Base-by-base conservation (phyloP, 1,139 yeast species). In the Hansenula lynferdii region DNA sequence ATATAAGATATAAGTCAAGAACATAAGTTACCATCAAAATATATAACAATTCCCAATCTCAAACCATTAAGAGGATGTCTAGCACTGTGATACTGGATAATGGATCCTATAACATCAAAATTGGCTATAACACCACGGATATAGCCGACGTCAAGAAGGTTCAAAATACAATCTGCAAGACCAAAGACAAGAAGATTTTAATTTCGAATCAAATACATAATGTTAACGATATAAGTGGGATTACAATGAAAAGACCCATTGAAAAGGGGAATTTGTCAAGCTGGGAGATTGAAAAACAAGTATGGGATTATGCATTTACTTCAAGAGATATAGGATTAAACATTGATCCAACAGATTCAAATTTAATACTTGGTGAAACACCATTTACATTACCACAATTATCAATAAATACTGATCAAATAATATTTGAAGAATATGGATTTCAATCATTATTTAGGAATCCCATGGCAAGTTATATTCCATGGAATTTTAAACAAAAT, bases 401-500 rank as follows among this genome's bases (percentile, higher is more conserved):
- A 31, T 85, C 95, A 31, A 78, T 81, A 50, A 85, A 85, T 58
- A 83, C 89, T 21, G 98, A 92, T 58, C 96, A 90, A 61, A 84
- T 92, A 1, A 75, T 94, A 3, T 90, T 94, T 64, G 99, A 94
- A 60, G 98, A 94, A 56, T 92, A 82, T 54, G 95, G 87, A 8
- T 85, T 92, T 55, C 71, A 70, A 24, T 75, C 78, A 28, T 38
- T 66, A 33, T 67, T 69, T 29, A 64, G 65, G 42, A 56, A 63
- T 3, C 72, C 81, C 0, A 74, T 87, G 0, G 82, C 81, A 1
- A 74, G 84, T 1, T 69, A 85, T 42, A 77, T 83, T 0, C 95
- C 96, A 1, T 85, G 90, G 85, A 67, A 65, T 36, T 62, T 60
- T 31, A 45, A 48, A 28, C 43, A 50, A 27, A 56, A 54, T 24